Evolutionary conservation across 257 asterid species (phyloP).

Genomic region (Solanum ossicruentum): DNA sequence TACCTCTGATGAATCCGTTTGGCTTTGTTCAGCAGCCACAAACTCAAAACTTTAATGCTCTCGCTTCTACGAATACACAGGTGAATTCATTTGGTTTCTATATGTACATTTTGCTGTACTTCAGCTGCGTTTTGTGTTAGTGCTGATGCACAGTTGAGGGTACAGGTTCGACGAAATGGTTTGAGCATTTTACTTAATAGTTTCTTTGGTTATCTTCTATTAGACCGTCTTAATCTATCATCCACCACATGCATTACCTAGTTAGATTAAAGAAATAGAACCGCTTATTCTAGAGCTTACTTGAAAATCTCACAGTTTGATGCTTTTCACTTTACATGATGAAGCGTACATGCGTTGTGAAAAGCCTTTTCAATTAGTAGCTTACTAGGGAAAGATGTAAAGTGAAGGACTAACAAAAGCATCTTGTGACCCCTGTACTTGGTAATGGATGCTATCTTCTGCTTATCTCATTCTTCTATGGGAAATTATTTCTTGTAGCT

Average conservation of each 20-base stretch:
- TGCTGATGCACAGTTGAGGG: too few species aligned
- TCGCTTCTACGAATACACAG: slow-evolving; percentile 26
- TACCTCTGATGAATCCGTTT: background rate
- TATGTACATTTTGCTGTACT: background rate
- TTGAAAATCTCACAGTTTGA: background rate
- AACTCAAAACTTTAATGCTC: slow-evolving; percentile 10
- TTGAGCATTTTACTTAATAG: background rate
- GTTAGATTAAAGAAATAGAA: background rate
- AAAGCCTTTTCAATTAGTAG: background rate
- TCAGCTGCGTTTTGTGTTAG: background rate
- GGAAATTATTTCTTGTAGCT: background rate
- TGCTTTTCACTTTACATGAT: background rate
- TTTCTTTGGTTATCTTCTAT: slow-evolving; percentile 7
- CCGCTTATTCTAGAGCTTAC: background rate
- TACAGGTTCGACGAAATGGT: too few species aligned
- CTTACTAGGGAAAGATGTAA: background rate
- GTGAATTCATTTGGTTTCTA: slow-evolving; percentile 8
- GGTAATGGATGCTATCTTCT: background rate
- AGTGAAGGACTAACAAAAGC: background rate
- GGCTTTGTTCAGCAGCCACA: background rate
- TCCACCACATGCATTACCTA: background rate
- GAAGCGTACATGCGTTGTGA: slow-evolving; percentile 10
- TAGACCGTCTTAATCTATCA: background rate
- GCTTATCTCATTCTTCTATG: background rate
- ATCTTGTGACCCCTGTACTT: background rate